These are phyloP conservation scores for Cadophora sp. DNA, from an alignment of 2,329 filamentous ascomycete genomes.

Conservation along the genomic window DNA sequence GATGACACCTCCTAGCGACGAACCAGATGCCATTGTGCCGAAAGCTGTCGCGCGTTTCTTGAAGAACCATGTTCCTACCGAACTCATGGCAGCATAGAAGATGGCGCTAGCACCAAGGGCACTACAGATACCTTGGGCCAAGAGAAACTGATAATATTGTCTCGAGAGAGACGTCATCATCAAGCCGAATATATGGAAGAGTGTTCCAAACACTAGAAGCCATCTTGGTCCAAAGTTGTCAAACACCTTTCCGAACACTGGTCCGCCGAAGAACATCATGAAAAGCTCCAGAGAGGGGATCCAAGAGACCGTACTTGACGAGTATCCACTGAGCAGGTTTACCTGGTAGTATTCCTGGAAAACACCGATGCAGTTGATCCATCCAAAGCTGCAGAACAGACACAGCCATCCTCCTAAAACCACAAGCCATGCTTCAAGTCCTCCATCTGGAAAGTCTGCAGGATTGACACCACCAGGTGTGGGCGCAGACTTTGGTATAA, in stretches of 20 bases:
- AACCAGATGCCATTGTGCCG: constrained; percentile 56
- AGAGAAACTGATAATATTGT: constrained; percentile 60
- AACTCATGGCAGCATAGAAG: constrained; percentile 52
- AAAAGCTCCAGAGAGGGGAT: constrained; percentile 63
- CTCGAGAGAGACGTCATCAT: constrained; percentile 68
- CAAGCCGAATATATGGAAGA: constrained; percentile 64
- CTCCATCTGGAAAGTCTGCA: constrained; percentile 65
- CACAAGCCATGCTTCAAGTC: constrained; percentile 60
- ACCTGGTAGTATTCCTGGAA: constrained; percentile 66
- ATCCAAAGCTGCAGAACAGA: constrained; percentile 57
- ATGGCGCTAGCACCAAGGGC: constrained; percentile 53
- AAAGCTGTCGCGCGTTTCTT: constrained; percentile 54
- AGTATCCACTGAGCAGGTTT: constrained; percentile 54
- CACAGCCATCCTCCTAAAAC: constrained; percentile 56
- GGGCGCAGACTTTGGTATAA: constrained; percentile 25
- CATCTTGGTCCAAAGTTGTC: constrained; percentile 65
- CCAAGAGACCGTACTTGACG: constrained; percentile 65
- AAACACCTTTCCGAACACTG: constrained; percentile 67
- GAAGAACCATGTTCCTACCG: constrained; percentile 56
- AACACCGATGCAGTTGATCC: constrained; percentile 57
- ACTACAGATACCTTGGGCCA: constrained; percentile 54
- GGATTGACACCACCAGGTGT: constrained; percentile 46
- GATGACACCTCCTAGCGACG: constrained; percentile 60
- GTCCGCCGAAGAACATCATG: constrained; percentile 60
- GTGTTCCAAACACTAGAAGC: constrained; percentile 57